Percentiles rank a stretch among this genome's conserved stretches.
phyloP scores from a whole-genome alignment of 2,329 filamentous ascomycete genomes.

The Zymoseptoria brevis region DNA sequence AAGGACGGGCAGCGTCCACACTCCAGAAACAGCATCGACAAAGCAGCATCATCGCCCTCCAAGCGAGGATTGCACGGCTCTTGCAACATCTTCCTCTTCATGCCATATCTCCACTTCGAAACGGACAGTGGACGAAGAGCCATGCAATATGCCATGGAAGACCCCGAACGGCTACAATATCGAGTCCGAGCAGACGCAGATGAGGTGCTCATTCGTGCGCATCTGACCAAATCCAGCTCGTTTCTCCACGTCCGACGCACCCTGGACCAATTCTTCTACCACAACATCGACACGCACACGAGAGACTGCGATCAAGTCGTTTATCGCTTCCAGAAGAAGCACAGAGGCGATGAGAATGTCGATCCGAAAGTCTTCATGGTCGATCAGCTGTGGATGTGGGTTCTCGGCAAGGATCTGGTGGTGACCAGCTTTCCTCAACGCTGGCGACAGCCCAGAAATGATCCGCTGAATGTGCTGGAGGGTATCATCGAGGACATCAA shows the following conservation, averaged over 20 bases:
- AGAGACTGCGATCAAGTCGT: conserved; percentile 59
- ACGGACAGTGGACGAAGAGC: conserved; percentile 41
- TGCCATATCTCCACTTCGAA: conserved; percentile 59
- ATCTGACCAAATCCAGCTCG: conserved; percentile 15
- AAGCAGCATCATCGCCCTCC: conserved; percentile 1
- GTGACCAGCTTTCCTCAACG: conserved; percentile 53
- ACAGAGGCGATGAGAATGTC: conserved; percentile 7
- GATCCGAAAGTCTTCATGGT: conserved; percentile 30
- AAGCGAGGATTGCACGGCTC: conserved; percentile 3
- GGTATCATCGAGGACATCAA: conserved; percentile 58
- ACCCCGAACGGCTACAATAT: conserved; percentile 5
- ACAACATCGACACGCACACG: conserved; percentile 52
- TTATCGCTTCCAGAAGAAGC: conserved; percentile 43
- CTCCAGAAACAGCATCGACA: conserved; percentile 5
- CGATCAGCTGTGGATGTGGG: conserved; percentile 61
- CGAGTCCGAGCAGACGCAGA: conserved; percentile 23
- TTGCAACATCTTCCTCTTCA: conserved; percentile 42
- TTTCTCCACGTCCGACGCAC: conserved; percentile 53
- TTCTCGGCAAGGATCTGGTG: conserved; percentile 51
- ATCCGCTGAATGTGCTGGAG: conserved; percentile 56
- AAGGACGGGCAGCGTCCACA: conserved; percentile 4
- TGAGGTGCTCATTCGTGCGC: conserved; percentile 27
- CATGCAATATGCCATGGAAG: conserved; percentile 49
- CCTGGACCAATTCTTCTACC: conserved; percentile 59
- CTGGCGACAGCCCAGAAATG: conserved; percentile 54